phyloP scores from a whole-genome alignment of 148 eudicot genomes.

The Drosera capensis region DNA sequence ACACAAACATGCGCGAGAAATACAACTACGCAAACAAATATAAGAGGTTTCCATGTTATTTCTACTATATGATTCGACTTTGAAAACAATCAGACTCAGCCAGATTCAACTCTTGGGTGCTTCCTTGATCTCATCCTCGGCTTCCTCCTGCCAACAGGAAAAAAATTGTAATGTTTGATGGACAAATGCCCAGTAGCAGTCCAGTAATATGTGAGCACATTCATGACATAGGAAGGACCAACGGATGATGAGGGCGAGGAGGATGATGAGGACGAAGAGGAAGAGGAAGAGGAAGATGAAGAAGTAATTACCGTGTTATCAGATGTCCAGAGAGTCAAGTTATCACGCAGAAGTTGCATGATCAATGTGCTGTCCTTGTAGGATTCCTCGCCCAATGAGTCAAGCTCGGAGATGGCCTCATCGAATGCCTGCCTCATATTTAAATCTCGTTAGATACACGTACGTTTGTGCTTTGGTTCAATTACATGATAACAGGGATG shows the following conservation, averaged over 20 bases:
- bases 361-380: slow-evolving; percentile 10
- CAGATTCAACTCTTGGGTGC: slow-evolving; percentile 3
- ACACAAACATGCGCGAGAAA: too few relatives aligned
- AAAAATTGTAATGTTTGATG: not conserved
- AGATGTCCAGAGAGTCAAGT: slow-evolving; percentile 7
- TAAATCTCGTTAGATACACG: not conserved
- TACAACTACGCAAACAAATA: not conserved
- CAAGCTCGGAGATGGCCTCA: slow-evolving; percentile 10
- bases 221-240: not conserved
- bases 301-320: slow-evolving; percentile 3
- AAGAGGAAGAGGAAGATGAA: not conserved
- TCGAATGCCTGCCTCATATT: slow-evolving; percentile 3
- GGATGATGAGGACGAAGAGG: not conserved
- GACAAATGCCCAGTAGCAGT: not conserved
- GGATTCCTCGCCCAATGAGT: slow-evolving; percentile 9
- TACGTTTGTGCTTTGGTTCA: not conserved
- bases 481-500: not conserved
- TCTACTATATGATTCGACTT: not conserved
- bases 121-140: slow-evolving; percentile 8
- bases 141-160: slow-evolving; percentile 1
- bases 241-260: not conserved
- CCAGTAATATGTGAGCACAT: not conserved
- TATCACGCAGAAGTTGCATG: slow-evolving; percentile 9
- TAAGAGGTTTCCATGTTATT: not conserved
- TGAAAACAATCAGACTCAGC: not conserved